Evolutionary conservation across 768 basidiomycete species (phyloP), one percentile per base, ranked within the genome.

Genomic region (Clavaria fumosa): DNA sequence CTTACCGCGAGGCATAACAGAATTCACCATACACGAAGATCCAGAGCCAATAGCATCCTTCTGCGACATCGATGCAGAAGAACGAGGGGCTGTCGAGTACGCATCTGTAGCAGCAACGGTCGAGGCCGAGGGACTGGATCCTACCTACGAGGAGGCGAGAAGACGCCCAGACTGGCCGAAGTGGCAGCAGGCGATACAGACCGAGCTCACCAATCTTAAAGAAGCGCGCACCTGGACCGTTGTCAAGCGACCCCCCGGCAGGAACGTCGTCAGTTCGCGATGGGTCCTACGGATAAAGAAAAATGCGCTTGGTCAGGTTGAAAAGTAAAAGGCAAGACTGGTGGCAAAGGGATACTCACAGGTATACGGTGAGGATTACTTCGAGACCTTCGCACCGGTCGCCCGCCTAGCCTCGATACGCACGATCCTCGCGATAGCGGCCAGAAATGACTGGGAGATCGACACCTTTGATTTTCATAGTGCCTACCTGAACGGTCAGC

Each of bases 381-480:
- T 35, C 23, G 34, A 53, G n/a, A 54, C 50, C 0, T 58, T 50
- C 34, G 45, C 56, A 9, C 54, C 53, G 0, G 54, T 59, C 19
- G 48, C 56, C 31, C 38, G 49, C 1, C 40, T 60, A 11, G 50
- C 55, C 21, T 53, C 55, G 3, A 39, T 61, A 7, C 45, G 48
- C 0, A 35, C 51, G 0, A 3, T 58, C 0, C 47, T 69, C 3
- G 56, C 62, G 3, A 31, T 65, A 18, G 55, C 63, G 0, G 59
- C 63, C 0, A 6, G 38, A 0, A 34, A 54, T 6, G 43, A 54
- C 18, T 57, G 58, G 41, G 48, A 66, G 4, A 31, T 70, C 4
- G 45, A 62, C 14, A 53, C 47, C 33, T 47, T 67, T 6, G 61
- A 72, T 43, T 55, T 70, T 10, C 61, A 55, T 38, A 48, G 47